Base-by-base conservation (phyloP, 345 rosid genomes). In the Hypericum androsaemum region DNA sequence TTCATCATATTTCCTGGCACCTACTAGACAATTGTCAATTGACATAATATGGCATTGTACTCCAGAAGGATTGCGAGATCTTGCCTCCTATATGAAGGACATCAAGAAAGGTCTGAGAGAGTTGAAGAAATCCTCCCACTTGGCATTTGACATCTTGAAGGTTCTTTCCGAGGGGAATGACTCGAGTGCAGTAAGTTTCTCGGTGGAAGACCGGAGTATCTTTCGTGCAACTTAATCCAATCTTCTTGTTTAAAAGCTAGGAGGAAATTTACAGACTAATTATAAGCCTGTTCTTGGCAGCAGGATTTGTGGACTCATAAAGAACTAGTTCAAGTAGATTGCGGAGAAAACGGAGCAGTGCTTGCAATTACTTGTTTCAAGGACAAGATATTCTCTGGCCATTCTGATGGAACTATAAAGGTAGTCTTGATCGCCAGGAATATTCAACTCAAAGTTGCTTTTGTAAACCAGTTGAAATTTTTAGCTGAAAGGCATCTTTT, bases 371-470 rank as follows among this genome's bases (percentile, higher is more conserved):
- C 57, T 47, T 72, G 71, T 68, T 74, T 62, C 71, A 76, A 72
- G 58, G 76, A 78, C 73, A 78, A 68, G 60, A 64, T 80, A 51
- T 76, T 78, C 65, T 83, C 90, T 10, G 90, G 90, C 42, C 90
- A 83, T 65, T 72, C 86, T 7, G 86, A 83, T 70, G 90, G 90
- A 67, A 80, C 80, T 10, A 78, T 83, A 50, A 83, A 83, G 77
- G 89, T 79, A 58, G 39, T 0, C 39, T 42, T 57, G 10, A 7
- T 7, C 41, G 28, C 40, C 12, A 17, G 17, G 12, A n/a, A 35
- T 32, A 8, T 51, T 36, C 54, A 7, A 6, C 32, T 7, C 32
- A 28, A 49, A 7, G 15, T 17, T 37, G 35, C 32, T n/a, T 44
- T 16, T n/a, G 32, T 53, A 15, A 32, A 10, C 6, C 28, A 5